Conservation (phyloP, 2,329 filamentous ascomycete genomes). For the Xenosphaeropsis pyriputrescens region DNA sequence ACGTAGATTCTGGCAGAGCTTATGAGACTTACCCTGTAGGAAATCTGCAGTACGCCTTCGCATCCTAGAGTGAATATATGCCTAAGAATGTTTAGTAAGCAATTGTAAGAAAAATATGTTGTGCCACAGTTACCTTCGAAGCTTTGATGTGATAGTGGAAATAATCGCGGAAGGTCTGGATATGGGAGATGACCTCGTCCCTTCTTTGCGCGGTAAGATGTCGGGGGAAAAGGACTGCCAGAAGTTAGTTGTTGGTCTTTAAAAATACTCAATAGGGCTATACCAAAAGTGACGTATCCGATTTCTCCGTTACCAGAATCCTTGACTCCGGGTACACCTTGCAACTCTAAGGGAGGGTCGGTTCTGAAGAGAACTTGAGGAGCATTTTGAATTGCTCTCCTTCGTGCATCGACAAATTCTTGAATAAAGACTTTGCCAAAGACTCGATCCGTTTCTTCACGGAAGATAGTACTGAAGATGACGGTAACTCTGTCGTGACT, state of each 20-base stretch:
- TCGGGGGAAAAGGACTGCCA: constrained; percentile 77
- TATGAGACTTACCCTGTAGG: constrained; percentile 59
- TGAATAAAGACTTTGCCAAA: constrained; percentile 98
- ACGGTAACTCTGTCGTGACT: constrained; percentile 95
- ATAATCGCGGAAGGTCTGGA: constrained; percentile 99
- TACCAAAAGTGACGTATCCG: constrained; percentile 97
- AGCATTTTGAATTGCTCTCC: constrained; percentile 93
- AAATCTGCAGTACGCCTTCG: constrained; percentile 95
- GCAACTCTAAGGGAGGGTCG: constrained; percentile 82
- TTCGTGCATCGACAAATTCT: constrained; percentile 93
- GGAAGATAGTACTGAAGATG: constrained; percentile 97
- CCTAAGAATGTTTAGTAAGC: constrained; percentile 27
- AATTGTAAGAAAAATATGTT: constrained; percentile 3
- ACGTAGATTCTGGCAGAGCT: neutral
- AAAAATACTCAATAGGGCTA: constrained; percentile 6
- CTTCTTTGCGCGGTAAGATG: constrained; percentile 84
- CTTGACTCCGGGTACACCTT: constrained; percentile 71
- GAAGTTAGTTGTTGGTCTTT: constrained; percentile 2
- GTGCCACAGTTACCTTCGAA: constrained; percentile 49
- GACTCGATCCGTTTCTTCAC: constrained; percentile 92
- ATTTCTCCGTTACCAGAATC: constrained; percentile 68
- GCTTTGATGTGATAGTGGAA: constrained; percentile 99
- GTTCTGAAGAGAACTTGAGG: constrained; percentile 94
- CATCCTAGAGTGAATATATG: constrained; percentile 98
- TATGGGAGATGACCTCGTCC: constrained; percentile 93